Evolutionary conservation across 1,284 basidiomycete species (phyloP), one percentile per base, ranked within the genome.

Genomic region (Leccinum angustisporum): DNA sequence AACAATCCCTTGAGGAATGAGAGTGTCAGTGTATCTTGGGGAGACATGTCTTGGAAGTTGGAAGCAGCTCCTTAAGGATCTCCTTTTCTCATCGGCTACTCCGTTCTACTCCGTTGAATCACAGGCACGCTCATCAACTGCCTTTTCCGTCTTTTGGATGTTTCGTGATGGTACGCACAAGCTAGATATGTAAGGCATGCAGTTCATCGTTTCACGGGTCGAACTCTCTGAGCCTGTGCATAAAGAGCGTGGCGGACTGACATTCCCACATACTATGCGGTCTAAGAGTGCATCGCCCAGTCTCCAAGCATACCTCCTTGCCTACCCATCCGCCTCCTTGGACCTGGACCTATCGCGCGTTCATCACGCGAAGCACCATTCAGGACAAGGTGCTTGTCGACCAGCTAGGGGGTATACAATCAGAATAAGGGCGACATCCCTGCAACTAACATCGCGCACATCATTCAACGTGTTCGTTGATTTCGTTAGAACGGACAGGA

Each of bases 391-490:
- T 90, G 86, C 64, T 88, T 90, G 70, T 90, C 88, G 50, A 90
- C 86, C 57, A 90, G 78, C 88, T 90, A 67, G 1, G 61, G 56
- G 56, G 33, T 46, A 5, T 38, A 57, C 33, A 14, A 48, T 72
- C 40, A 67, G 58, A 33, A 43, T 52, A 21, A 57, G 54, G 57
- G 60, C 52, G 43, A 48, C 50, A 57, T 40, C 21, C 40, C 33
- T 54, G 21, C 30, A 54, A 36, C 16, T 5, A 46, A n/a, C 21
- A 58, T 54, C 2, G 75, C 92, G 71, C 71, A 97, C 96, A 70
- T 97, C 93, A 73, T 96, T 97, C 60, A 97, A 78, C 4, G 89
- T 84, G 66, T 91, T 91, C 7, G 97, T 83, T 43, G 92, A 91
- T 75, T 94, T 95, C 1, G 95, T 98, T 65, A 98, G 78, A 9